Evolutionary conservation across 2,329 filamentous ascomycete genomes (phyloP), one percentile per base, ranked within the genome.

Genomic region (Nemania sp.): DNA sequence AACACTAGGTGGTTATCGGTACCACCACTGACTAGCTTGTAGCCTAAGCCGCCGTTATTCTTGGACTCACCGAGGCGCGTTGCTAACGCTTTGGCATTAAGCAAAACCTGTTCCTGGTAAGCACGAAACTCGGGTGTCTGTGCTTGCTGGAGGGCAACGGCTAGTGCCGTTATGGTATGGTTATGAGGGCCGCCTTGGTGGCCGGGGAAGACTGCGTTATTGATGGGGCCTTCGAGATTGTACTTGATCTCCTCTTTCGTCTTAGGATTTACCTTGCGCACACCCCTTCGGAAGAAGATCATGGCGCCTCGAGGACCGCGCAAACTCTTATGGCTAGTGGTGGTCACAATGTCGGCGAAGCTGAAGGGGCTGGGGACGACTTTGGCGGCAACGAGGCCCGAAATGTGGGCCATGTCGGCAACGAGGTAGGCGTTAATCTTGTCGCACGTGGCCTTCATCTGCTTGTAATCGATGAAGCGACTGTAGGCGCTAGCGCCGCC

Each of bases 101-200:
- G 87, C 67, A 98, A 87, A 63, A 98, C 94, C 78, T 93, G 91
- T 76, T 93, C 86, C 82, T 99, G 96, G 83, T 99, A 99, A 62
- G 92, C 87, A 79, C 92, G 92, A 86, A 99, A 99, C 78, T 97
- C 94, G 56, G 91, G 89, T 5, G 90, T 90, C 79, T 94, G 93
- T 2, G 93, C 93, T 82, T 99, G 96, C 84, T 97, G 97, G 67
- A 99, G 87, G 13, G 96, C 96, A 56, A 99, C 96, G 22, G 96
- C 90, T 29, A 99, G 87, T 52, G 96, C 96, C 41, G 96, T 97
- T 80, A 99, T 99, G 75, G 96, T 99, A 86, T 99, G 96, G 85
- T 99, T 99, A 84, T 99, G 96, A 62, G 96, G 96, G 26, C 96
- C 96, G 79, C 96, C 96, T 81, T 99, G 96, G 82, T 99, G 96